Evolutionary conservation across 768 basidiomycete species (phyloP), one percentile per base, ranked within the genome.

Genomic region (Cubamyces lactineus): DNA sequence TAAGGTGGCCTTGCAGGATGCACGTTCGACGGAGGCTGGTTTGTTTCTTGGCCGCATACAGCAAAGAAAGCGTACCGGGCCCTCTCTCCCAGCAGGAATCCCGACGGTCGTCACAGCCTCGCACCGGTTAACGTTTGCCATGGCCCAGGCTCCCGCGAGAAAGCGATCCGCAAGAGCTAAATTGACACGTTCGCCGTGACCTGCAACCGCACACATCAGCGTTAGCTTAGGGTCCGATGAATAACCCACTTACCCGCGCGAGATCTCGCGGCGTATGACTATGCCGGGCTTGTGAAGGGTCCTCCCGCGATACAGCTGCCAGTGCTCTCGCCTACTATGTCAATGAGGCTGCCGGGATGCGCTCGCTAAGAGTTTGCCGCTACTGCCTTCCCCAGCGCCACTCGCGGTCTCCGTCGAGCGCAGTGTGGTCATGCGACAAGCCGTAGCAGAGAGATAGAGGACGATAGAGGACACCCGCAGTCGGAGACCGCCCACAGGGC

Each of bases 261-360:
- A 59, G 57, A 59, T 59, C 57, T 59, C 57, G 49, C 49, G 41
- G 40, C 41, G n/a, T 38, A 30, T 58, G 48, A 58, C 8, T 16
- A 11, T 8, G n/a, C 38, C 48, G 21, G 12, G 34, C 12, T 23
- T 30, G 57, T 51, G 57, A 59, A 59, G 57, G 26, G 57, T 52
- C 6, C 57, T 59, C 57, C 57, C 57, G 57, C 57, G 57, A 59
- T 52, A 34, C 34, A 34, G 34, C 34, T 34, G 34, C 34, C 34
- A 34, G 34, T 34, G 49, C 49, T 51, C 41, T 59, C 41, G 15
- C 43, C 50, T 41, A 40, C 26, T 51, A 49, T 41, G 57, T 58
- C 57, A 45, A 51, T 23, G 26, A 41, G 41, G 39, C 40, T 16
- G 41, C 40, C 57, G 24, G 49, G 12, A 19, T n/a, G 56, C 23